A percentile compares a stretch with the other conserved stretches of the same genome.
Conservation (phyloP, 768 basidiomycete genomes). For the Termitomyces eurrhizus region DNA sequence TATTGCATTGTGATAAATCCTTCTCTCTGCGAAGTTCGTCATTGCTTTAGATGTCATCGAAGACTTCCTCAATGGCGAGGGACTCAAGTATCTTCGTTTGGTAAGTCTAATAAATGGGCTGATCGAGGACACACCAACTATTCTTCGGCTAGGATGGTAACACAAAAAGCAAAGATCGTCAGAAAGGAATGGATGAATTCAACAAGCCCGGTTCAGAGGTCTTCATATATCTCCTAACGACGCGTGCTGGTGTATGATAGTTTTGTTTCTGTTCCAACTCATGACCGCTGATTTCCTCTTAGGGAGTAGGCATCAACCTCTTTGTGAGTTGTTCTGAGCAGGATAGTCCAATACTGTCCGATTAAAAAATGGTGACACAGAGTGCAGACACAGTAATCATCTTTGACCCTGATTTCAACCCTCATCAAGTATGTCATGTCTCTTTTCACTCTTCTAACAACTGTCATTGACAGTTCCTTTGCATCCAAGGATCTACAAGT, state of each 20-base stretch:
- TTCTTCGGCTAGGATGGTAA: slow-evolving; percentile 68
- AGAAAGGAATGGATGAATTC: slow-evolving; percentile 94
- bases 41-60: slow-evolving; percentile 85
- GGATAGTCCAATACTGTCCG: not conserved
- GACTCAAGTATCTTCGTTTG: slow-evolving; percentile 72
- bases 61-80: slow-evolving; percentile 84
- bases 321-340: slow-evolving; percentile 29
- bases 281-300: not conserved
- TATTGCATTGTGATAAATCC: not conserved
- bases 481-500: slow-evolving; percentile 76
- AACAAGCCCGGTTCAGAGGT: slow-evolving; percentile 83
- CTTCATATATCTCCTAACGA: slow-evolving; percentile 89
- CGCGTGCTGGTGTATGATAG: slow-evolving; percentile 71
- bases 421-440: slow-evolving; percentile 69
- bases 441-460: not conserved
- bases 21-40: slow-evolving; percentile 58
- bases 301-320: slow-evolving; percentile 90
- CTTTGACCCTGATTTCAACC: slow-evolving; percentile 97
- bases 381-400: slow-evolving; percentile 93
- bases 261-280: not conserved
- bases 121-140: not conserved
- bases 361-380: slow-evolving; percentile 31
- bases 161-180: slow-evolving; percentile 79
- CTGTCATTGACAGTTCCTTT: not conserved
- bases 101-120: slow-evolving; percentile 35